A percentile compares a stretch with the other conserved stretches of the same genome.
Evolutionary conservation across 345 rosid species (phyloP).

Genomic region (Ceriops tagal): DNA sequence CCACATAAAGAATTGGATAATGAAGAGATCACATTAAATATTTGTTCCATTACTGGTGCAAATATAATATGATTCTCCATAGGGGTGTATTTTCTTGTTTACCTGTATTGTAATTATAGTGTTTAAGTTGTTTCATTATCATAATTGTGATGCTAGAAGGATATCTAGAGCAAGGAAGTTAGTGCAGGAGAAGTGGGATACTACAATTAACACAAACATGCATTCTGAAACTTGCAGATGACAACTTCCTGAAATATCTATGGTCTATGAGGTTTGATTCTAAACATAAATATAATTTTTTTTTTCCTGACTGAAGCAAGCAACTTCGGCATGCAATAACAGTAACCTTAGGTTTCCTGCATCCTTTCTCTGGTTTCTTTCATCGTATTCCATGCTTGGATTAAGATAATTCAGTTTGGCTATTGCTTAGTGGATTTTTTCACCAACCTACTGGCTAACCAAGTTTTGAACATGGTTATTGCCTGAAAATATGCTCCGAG

Average conservation of each 20-base stretch:
- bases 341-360: too few species aligned
- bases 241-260: not conserved
- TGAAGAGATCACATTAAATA: not conserved
- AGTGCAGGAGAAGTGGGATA: not conserved
- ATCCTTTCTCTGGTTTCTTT: too few species aligned
- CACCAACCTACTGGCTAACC: too few species aligned
- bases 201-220: not conserved
- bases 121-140: too few species aligned
- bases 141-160: not conserved
- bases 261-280: not conserved
- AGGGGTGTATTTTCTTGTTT: too few species aligned
- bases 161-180: not conserved
- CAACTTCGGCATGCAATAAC: not conserved
- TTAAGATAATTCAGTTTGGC: too few species aligned
- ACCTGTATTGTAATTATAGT: too few species aligned
- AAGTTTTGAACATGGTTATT: too few species aligned
- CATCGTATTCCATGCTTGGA: too few species aligned
- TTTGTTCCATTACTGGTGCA: not conserved
- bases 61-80: not conserved
- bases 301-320: not conserved
- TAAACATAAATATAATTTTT: not conserved
- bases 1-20: not conserved
- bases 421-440: too few species aligned
- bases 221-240: not conserved
- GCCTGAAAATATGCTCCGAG: too few species aligned